phyloP scores from a whole-genome alignment of 768 basidiomycete genomes.

The Amanita jacksonii region DNA sequence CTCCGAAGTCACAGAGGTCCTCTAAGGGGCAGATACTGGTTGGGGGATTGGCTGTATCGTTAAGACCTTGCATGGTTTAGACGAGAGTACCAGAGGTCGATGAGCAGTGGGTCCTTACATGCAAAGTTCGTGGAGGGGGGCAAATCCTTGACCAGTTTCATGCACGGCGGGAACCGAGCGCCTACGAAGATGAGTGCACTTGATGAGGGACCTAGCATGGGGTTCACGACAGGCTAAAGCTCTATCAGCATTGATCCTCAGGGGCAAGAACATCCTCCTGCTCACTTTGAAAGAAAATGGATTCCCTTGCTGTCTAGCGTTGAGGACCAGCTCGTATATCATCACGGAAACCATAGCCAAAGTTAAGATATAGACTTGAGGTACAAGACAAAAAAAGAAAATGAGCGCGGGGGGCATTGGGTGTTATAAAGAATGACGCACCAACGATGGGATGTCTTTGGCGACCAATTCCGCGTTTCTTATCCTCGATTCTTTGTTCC shows the following conservation, averaged over 20 bases:
- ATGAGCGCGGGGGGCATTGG: neutral
- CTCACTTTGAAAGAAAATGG: slow-evolving; percentile 77
- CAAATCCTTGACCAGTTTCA: slow-evolving; percentile 59
- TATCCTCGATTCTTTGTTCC: slow-evolving; percentile 80
- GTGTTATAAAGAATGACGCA: slow-evolving; percentile 19
- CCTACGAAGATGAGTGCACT: slow-evolving; percentile 81
- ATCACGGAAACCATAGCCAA: slow-evolving; percentile 62
- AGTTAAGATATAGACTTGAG: slow-evolving; percentile 63
- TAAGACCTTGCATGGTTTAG: no score
- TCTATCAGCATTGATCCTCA: neutral
- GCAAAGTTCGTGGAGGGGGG: slow-evolving; percentile 44
- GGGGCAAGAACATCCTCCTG: slow-evolving; percentile 8
- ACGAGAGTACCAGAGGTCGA: no score
- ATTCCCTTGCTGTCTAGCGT: slow-evolving; percentile 65
- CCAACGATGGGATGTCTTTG: slow-evolving; percentile 76
- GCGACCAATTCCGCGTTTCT: slow-evolving; percentile 75
- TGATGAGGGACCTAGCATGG: slow-evolving; percentile 85
- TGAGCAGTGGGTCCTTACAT: slow-evolving; percentile 40
- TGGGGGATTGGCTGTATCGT: slow-evolving; percentile 77
- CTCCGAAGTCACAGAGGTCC: slow-evolving; percentile 85
- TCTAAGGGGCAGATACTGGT: slow-evolving; percentile 63
- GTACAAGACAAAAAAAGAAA: slow-evolving; percentile 11
- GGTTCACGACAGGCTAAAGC: slow-evolving; percentile 66
- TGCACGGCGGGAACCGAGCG: slow-evolving; percentile 89
- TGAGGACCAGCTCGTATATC: slow-evolving; percentile 79